Evolutionary conservation across 1,139 yeast species (phyloP).

Genomic region (Blastobotrys capitulatus): DNA sequence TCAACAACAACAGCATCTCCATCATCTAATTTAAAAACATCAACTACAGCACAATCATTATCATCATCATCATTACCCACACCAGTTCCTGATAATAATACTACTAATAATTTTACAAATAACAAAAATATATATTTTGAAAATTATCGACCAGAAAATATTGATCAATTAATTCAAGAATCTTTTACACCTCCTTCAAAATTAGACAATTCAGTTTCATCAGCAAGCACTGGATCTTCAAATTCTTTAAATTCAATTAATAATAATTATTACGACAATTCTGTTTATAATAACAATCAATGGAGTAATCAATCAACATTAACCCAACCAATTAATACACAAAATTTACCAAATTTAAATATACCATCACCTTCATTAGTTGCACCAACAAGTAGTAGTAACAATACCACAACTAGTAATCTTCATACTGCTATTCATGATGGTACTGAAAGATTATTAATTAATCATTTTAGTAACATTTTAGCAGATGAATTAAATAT

Average conservation of each 20-base stretch:
- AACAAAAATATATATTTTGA: not conserved
- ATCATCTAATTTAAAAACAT: not conserved
- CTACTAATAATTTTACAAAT: not conserved
- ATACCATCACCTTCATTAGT: not conserved
- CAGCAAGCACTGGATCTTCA: not conserved
- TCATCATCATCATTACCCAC: not conserved
- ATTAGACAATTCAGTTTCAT: not conserved
- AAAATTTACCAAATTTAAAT: not conserved
- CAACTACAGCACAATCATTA: not conserved
- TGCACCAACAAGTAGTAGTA: not conserved
- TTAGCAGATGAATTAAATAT: slow-evolving; percentile 17
- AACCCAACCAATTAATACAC: not conserved
- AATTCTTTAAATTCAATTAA: not conserved
- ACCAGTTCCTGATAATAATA: not conserved
- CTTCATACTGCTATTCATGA: slow-evolving; percentile 2
- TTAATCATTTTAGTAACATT: slow-evolving; percentile 16
- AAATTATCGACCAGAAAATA: not conserved
- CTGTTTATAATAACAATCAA: too few relatives aligned
- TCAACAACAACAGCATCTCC: not conserved
- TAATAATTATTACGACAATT: too few relatives aligned
- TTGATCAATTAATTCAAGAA: not conserved
- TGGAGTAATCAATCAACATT: not conserved
- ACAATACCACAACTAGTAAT: not conserved
- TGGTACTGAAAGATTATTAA: slow-evolving; percentile 11
- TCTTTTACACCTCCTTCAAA: not conserved